Conservation (phyloP, 768 basidiomycete species). For the Mycena capillaripes region DNA sequence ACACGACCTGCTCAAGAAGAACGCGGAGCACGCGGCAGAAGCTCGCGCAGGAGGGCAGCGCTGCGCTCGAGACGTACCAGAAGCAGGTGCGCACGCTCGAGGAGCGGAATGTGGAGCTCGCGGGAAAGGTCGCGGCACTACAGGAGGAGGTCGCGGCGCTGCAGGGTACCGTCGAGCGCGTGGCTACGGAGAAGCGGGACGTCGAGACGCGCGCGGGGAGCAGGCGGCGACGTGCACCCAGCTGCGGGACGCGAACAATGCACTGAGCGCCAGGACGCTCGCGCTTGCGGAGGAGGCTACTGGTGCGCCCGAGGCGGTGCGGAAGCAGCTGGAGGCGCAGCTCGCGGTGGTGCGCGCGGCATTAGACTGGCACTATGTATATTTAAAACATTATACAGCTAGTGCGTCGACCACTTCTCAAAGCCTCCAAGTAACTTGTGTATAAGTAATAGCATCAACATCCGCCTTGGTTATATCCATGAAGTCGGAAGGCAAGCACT, state of each 20-base stretch:
- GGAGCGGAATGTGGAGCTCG: slow-evolving; percentile 73
- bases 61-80: slow-evolving; percentile 91
- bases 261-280: slow-evolving; percentile 79
- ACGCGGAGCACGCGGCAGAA: slow-evolving; percentile 93
- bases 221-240: slow-evolving; percentile 82
- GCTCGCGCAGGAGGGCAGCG: slow-evolving; percentile 85
- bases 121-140: slow-evolving; percentile 69
- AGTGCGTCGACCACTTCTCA: background rate
- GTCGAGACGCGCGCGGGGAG: slow-evolving; percentile 75
- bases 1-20: slow-evolving; percentile 92
- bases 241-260: slow-evolving; percentile 84
- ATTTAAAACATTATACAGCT: background rate
- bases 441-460: background rate
- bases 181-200: slow-evolving; percentile 73
- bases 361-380: slow-evolving; percentile 52
- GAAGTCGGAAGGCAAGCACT: background rate
- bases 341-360: slow-evolving; percentile 72
- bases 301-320: slow-evolving; percentile 66
- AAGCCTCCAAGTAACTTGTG: background rate
- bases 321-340: slow-evolving; percentile 75
- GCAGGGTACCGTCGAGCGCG: slow-evolving; percentile 71
- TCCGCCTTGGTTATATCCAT: background rate
- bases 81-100: slow-evolving; percentile 87
- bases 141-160: slow-evolving; percentile 76
- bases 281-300: slow-evolving; percentile 79